phyloP scores from a whole-genome alignment of 345 rosid genomes.

The Citropsis articulata region DNA sequence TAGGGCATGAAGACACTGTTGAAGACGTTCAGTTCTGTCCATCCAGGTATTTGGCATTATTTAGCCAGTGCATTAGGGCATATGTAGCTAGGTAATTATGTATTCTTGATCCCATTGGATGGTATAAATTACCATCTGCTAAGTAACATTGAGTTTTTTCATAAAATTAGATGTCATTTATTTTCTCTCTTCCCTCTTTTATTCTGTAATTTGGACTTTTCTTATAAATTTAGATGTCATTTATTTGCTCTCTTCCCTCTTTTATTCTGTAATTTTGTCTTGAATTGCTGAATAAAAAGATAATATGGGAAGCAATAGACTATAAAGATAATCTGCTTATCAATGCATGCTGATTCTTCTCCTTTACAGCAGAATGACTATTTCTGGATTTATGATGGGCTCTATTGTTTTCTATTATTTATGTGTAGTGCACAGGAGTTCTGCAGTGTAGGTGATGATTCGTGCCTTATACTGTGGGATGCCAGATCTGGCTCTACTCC shows the following conservation, averaged over 20 bases:
- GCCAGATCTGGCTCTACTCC: slow-evolving; percentile 54
- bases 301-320: not conserved
- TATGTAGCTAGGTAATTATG: slow-evolving; percentile 2
- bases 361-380: not conserved
- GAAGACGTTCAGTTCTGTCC: slow-evolving; percentile 74
- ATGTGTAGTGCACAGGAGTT: slow-evolving; percentile 50
- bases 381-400: not conserved
- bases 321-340: not conserved
- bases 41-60: slow-evolving; percentile 41
- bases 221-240: not conserved
- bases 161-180: not conserved
- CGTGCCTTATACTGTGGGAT: slow-evolving; percentile 73
- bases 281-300: not conserved
- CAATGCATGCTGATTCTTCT: not conserved
- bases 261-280: not conserved
- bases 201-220: not conserved
- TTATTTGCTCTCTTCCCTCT: not conserved
- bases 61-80: not conserved
- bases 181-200: not conserved
- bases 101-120: not conserved
- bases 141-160: not conserved
- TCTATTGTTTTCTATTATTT: slow-evolving; percentile 2
- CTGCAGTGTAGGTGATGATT: slow-evolving; percentile 76
- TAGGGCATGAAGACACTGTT: slow-evolving; percentile 61
- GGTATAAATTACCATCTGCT: not conserved